Evolutionary conservation across 2,329 filamentous ascomycete species (phyloP).

Genomic region (Trematosphaeria pertusa): DNA sequence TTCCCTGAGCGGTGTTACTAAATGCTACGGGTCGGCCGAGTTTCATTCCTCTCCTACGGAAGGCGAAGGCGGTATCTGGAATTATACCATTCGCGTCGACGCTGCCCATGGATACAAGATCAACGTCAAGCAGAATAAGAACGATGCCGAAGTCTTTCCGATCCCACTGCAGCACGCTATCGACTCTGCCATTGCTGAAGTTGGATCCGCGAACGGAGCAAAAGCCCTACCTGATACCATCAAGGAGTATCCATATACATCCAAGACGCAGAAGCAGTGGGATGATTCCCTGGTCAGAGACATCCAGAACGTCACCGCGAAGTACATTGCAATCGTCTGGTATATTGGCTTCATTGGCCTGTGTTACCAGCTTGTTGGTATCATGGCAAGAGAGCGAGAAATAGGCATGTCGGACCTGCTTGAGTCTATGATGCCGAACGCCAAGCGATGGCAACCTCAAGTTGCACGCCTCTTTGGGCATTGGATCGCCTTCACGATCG

Average conservation of each 20-base stretch:
- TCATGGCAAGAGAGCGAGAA: slow-evolving; percentile 83
- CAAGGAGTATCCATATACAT: slow-evolving; percentile 77
- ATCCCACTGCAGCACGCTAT: slow-evolving; percentile 79
- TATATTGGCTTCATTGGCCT: slow-evolving; percentile 80
- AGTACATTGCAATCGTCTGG: slow-evolving; percentile 76
- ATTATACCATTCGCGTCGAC: slow-evolving; percentile 81
- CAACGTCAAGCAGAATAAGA: slow-evolving; percentile 65
- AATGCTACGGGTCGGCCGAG: slow-evolving; percentile 75
- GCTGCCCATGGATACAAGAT: slow-evolving; percentile 70
- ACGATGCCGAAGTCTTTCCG: slow-evolving; percentile 76
- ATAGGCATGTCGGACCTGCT: slow-evolving; percentile 83
- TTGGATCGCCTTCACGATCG: slow-evolving; percentile 75
- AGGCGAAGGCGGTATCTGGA: slow-evolving; percentile 75
- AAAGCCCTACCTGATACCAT: slow-evolving; percentile 46
- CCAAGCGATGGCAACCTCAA: slow-evolving; percentile 74
- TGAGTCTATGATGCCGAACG: slow-evolving; percentile 86
- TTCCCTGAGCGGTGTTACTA: slow-evolving; percentile 63
- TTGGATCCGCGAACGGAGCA: slow-evolving; percentile 60
- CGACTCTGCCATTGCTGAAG: slow-evolving; percentile 70
- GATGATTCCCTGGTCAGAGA: slow-evolving; percentile 66
- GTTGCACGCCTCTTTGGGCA: slow-evolving; percentile 77
- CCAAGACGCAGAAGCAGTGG: slow-evolving; percentile 69
- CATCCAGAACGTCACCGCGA: slow-evolving; percentile 74
- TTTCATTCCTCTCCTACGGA: slow-evolving; percentile 77
- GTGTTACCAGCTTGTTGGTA: slow-evolving; percentile 81